Evolutionary conservation across 805 yeast genomes (phyloP).

Genomic region (Candida stauntonica): DNA sequence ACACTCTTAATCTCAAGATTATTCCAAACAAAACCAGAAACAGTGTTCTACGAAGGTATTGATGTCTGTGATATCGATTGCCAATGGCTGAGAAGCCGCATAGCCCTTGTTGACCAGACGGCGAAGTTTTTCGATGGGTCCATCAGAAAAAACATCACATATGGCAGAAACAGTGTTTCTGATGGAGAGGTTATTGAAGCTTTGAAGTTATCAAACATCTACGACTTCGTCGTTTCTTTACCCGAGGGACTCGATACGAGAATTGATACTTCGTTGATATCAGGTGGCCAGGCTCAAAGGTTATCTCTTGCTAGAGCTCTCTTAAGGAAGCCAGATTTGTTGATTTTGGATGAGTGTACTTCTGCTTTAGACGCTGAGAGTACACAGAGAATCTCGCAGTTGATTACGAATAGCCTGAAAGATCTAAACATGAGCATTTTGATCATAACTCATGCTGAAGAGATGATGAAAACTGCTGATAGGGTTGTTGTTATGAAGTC

Average conservation of each 20-base stretch:
- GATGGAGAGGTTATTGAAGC: slow-evolving; percentile 36
- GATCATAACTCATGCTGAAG: slow-evolving; percentile 70
- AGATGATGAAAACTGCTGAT: slow-evolving; percentile 58
- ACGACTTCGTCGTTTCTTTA: slow-evolving; percentile 48
- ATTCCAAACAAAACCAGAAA: slow-evolving; percentile 37
- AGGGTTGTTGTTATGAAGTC: slow-evolving; percentile 42
- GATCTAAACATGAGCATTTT: slow-evolving; percentile 44
- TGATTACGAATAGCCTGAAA: slow-evolving; percentile 38
- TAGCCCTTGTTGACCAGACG: slow-evolving; percentile 73
- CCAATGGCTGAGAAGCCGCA: slow-evolving; percentile 43
- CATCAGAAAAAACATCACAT: slow-evolving; percentile 62
- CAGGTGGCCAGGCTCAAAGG: slow-evolving; percentile 92
- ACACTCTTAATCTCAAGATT: slow-evolving; percentile 52
- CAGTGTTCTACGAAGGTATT: slow-evolving; percentile 40
- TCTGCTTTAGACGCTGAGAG: slow-evolving; percentile 76
- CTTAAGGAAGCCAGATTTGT: slow-evolving; percentile 54
- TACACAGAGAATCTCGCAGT: slow-evolving; percentile 41
- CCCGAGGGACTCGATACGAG: slow-evolving; percentile 57
- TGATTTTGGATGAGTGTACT: slow-evolving; percentile 82
- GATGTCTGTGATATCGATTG: slow-evolving; percentile 46
- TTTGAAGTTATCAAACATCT: slow-evolving; percentile 45
- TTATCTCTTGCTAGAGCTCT: slow-evolving; percentile 81
- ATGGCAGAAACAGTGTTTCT: slow-evolving; percentile 42
- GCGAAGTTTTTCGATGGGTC: slow-evolving; percentile 72
- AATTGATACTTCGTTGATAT: slow-evolving; percentile 51